Base-by-base conservation (phyloP, 352 stramenopile genomes). In the Pythium brachiatum region DNA sequence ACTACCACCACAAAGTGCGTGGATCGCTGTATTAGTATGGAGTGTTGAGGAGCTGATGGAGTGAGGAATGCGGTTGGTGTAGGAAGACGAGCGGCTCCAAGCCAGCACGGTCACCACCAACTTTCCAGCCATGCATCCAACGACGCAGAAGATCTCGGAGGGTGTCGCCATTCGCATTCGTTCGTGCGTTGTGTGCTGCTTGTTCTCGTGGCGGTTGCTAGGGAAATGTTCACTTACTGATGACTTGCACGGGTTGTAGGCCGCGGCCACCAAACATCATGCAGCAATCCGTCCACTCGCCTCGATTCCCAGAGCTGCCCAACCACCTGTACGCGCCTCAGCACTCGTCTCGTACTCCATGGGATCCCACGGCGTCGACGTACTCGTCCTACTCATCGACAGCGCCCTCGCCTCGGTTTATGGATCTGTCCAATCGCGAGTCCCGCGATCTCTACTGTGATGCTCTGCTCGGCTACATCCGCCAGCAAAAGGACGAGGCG, bases 121-220 rank as follows among this genome's bases (percentile, higher is more conserved):
- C 55, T 93, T 92, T 41, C 82, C 84, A 20, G 84, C 79, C 9
- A 91, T 93, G 84, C 84, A 92, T 48, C 82, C 81, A n/a, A 72
- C 72, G 26, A 92, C 84, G 2, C 78, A 88, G 44, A 81, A 77
- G 55, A 92, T 90, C 51, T 88, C 78, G 7, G 70, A 76, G 5
- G 68, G 65, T 12, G 84, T 74, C 32, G 53, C 56, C n/a, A 88
- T 89, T 60, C 79, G 79, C 56, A 90, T 90, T 61, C 81, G 78
- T 13, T 84, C 79, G 81, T 90, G 62, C 62, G 81, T 79, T 15
- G 25, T 62, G 5, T 46, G 7, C 25, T n/a, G 7, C 26, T 31
- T 20, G 36, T 7, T 50, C 1, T 20, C 27, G 9, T 9, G 9
- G 21, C n/a, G 18, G 48, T 34, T 21, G 1, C 25, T 36, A 12